A percentile compares a stretch with the other conserved stretches of the same genome.
These are phyloP conservation scores for Austroboletus novae-zelandiae DNA, from an alignment of 1,284 basidiomycete species.

Conservation along the genomic window DNA sequence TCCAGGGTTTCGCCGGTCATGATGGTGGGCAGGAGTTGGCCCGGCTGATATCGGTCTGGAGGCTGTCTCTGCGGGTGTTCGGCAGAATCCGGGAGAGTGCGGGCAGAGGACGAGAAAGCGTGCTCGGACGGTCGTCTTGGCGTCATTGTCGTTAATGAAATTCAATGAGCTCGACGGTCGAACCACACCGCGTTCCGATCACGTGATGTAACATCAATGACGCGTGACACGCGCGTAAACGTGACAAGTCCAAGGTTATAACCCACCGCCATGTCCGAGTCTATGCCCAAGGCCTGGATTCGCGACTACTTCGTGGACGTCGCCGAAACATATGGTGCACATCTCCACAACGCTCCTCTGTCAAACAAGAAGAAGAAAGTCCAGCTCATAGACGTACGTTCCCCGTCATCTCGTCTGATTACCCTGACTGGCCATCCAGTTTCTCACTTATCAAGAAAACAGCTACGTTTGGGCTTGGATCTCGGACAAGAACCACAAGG, in stretches of 20 bases:
- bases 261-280: constrained; percentile 28
- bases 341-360: constrained; percentile 35
- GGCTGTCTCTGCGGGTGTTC: constrained; percentile 13
- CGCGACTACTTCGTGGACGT: constrained; percentile 44
- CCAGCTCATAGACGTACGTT: constrained; percentile 52
- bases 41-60: constrained; percentile 34
- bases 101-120: no score
- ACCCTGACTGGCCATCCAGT: constrained; percentile 24
- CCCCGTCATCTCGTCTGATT: neutral
- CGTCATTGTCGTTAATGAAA: constrained; percentile 8
- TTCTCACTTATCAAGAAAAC: constrained; percentile 37
- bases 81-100: constrained; percentile 8
- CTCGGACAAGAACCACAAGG: constrained; percentile 39
- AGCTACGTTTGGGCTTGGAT: constrained; percentile 45
- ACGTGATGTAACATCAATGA: constrained; percentile 22
- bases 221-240: constrained; percentile 21
- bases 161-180: neutral
- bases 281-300: constrained; percentile 50
- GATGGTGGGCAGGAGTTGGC: constrained; percentile 34
- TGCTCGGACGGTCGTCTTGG: constrained; percentile 23
- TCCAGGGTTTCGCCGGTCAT: constrained; percentile 37
- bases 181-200: constrained; percentile 22
- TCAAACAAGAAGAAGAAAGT: constrained; percentile 42
- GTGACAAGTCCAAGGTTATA: neutral
- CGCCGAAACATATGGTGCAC: constrained; percentile 49